These are phyloP conservation scores for Jacaranda copaia DNA, from an alignment of 257 asterid species.

Conservation along the genomic window DNA sequence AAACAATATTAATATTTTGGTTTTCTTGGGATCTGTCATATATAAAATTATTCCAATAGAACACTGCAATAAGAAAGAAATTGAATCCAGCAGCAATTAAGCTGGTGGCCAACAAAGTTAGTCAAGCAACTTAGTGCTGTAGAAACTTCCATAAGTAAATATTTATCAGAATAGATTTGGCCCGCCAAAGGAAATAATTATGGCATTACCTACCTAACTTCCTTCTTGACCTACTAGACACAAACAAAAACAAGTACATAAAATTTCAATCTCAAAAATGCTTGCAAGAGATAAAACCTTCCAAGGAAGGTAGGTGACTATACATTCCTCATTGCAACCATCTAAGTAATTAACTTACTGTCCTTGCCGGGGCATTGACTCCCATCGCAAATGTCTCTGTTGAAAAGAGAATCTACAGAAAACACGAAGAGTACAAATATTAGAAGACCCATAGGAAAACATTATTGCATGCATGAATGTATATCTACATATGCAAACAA, in stretches of 20 bases:
- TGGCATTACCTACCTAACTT: neutral
- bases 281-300: conserved; percentile 21
- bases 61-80: neutral
- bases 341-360: conserved; percentile 60
- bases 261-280: neutral
- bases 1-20: no score
- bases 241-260: conserved; percentile 19
- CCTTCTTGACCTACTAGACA: conserved; percentile 29
- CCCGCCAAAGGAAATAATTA: neutral
- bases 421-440: conserved; percentile 34
- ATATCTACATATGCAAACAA: neutral
- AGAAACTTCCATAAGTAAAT: conserved; percentile 6
- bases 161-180: neutral
- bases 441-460: conserved; percentile 38
- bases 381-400: conserved; percentile 99
- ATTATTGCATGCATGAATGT: conserved; percentile 21
- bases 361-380: conserved; percentile 99
- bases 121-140: neutral
- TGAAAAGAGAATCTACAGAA: conserved; percentile 79
- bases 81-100: neutral
- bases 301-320: conserved; percentile 26
- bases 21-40: no score
- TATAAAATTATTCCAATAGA: neutral
- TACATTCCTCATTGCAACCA: conserved; percentile 22
- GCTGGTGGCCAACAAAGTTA: conserved; percentile 12